Percentiles rank a stretch among this genome's conserved stretches.
Conservation (phyloP, 495 filamentous ascomycete species). For the Daldinia concentrica region DNA sequence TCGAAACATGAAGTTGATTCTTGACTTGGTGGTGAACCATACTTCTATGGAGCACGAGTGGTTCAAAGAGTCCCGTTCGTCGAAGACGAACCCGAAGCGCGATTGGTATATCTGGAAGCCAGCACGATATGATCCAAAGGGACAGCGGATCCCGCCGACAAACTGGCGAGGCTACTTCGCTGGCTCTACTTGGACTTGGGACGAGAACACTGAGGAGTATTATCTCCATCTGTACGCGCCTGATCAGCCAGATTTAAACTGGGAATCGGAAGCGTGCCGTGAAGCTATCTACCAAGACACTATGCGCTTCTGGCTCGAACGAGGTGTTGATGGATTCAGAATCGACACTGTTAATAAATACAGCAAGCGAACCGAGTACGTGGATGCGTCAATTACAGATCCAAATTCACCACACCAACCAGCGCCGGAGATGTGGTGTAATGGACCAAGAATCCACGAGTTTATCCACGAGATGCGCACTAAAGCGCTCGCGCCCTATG, state of each 20-base stretch:
- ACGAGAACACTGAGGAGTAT: constrained; percentile 71
- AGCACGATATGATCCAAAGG: constrained; percentile 64
- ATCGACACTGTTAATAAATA: constrained; percentile 73
- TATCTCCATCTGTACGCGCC: constrained; percentile 74
- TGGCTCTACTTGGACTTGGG: constrained; percentile 72
- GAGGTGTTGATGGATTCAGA: constrained; percentile 73
- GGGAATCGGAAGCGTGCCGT: constrained; percentile 70
- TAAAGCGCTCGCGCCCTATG: constrained; percentile 71
- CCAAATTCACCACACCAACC: constrained; percentile 50
- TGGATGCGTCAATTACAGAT: constrained; percentile 68
- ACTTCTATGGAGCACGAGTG: constrained; percentile 80
- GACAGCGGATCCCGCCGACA: constrained; percentile 71
- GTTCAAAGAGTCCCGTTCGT: constrained; percentile 74
- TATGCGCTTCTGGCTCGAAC: constrained; percentile 78
- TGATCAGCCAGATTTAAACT: constrained; percentile 79
- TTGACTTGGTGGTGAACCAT: constrained; percentile 82
- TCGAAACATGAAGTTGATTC: constrained; percentile 73
- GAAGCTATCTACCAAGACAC: constrained; percentile 70
- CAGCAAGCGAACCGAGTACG: constrained; percentile 68
- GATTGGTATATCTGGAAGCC: constrained; percentile 81
- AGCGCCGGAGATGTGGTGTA: constrained; percentile 65
- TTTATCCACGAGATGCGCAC: constrained; percentile 67
- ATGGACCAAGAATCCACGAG: constrained; percentile 73
- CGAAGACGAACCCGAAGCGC: constrained; percentile 67
- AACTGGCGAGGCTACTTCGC: constrained; percentile 70